These are phyloP conservation scores for Lodderomyces beijingensis DNA, from an alignment of 1,139 yeast species.

Conservation along the genomic window DNA sequence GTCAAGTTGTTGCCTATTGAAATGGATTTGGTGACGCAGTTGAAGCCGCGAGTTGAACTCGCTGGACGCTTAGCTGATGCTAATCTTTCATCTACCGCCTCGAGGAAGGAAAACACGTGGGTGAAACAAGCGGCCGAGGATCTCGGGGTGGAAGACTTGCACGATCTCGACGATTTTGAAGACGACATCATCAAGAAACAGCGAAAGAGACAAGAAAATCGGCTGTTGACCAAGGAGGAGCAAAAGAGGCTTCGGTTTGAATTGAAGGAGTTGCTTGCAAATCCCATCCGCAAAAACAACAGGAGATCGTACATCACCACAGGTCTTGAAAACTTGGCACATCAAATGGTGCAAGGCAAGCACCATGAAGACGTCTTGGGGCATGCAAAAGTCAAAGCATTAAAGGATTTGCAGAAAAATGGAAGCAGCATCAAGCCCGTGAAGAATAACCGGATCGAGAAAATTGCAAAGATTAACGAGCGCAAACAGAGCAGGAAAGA, in stretches of 20 bases:
- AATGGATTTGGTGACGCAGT: constrained; percentile 62
- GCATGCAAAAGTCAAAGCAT: constrained; percentile 62
- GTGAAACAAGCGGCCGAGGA: constrained; percentile 89
- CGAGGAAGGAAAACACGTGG: constrained; percentile 77
- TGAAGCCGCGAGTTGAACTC: constrained; percentile 62
- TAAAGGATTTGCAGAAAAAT: constrained; percentile 51
- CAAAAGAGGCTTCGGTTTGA: constrained; percentile 48
- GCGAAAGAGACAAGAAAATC: constrained; percentile 56
- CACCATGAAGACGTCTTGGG: constrained; percentile 73
- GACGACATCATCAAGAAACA: constrained; percentile 66
- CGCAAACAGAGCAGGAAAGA: constrained; percentile 4
- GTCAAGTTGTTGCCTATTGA: constrained; percentile 77
- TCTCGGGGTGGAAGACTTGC: constrained; percentile 70
- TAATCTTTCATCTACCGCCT: constrained; percentile 52
- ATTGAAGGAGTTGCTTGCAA: constrained; percentile 50
- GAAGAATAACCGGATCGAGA: constrained; percentile 12
- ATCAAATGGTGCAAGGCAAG: constrained; percentile 68
- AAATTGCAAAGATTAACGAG: constrained; percentile 5
- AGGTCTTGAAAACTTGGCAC: constrained; percentile 82
- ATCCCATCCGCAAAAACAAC: constrained; percentile 63
- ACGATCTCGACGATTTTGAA: constrained; percentile 55
- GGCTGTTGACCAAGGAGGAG: constrained; percentile 49
- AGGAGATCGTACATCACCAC: constrained; percentile 79
- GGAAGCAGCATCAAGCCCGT: constrained; percentile 15
- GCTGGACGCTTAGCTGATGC: constrained; percentile 77